These are phyloP conservation scores for Sabuloglossum arenarium DNA, from an alignment of 495 filamentous ascomycete species.

Conservation along the genomic window DNA sequence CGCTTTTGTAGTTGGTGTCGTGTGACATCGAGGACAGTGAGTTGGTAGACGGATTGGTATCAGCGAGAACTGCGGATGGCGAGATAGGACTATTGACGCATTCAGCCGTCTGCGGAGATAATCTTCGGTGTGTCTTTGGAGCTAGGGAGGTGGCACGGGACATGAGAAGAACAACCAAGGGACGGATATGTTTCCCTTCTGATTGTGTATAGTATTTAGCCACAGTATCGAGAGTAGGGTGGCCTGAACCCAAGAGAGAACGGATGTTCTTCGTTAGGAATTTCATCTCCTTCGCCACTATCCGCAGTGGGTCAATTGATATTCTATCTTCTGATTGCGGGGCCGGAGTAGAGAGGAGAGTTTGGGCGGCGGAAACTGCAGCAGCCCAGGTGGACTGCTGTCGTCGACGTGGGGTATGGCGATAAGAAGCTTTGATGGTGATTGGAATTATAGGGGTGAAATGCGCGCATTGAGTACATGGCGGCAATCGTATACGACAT, in stretches of 20 bases:
- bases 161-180: slow-evolving; percentile 88
- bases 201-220: slow-evolving; percentile 97
- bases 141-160: slow-evolving; percentile 69
- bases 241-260: slow-evolving; percentile 72
- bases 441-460: neutral
- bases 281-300: slow-evolving; percentile 88
- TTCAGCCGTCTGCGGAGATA: slow-evolving; percentile 5
- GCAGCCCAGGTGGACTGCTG: neutral
- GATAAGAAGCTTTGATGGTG: neutral
- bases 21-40: slow-evolving; percentile 22
- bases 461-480: neutral
- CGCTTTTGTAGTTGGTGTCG: slow-evolving; percentile 17
- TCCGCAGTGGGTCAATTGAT: slow-evolving; percentile 24
- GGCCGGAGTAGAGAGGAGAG: neutral
- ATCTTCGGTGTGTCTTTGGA: slow-evolving; percentile 30
- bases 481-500: neutral
- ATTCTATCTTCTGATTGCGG: slow-evolving; percentile 6
- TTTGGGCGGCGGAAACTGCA: neutral
- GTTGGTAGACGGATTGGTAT: slow-evolving; percentile 50
- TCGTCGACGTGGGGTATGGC: neutral
- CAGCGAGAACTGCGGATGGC: slow-evolving; percentile 48
- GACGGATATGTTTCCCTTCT: slow-evolving; percentile 91
- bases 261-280: slow-evolving; percentile 78
- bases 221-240: slow-evolving; percentile 81
- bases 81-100: slow-evolving; percentile 61